Evolutionary conservation across 305 asterid species (phyloP).

Genomic region (Withania somnifera): DNA sequence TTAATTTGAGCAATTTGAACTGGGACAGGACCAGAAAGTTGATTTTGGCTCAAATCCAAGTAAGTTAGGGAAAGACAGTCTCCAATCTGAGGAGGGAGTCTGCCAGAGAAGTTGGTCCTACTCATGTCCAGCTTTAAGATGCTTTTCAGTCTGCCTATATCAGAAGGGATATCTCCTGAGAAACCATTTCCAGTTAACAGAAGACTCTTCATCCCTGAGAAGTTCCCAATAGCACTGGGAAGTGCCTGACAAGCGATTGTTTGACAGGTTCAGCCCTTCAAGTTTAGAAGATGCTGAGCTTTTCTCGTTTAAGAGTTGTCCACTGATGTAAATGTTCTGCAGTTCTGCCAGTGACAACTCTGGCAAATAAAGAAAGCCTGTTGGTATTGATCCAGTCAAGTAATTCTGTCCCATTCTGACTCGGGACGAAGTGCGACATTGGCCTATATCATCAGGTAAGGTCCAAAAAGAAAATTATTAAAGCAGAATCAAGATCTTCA

Average conservation of each 20-base stretch:
- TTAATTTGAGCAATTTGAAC: constrained; percentile 26
- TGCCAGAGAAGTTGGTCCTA: constrained; percentile 37
- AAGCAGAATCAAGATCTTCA: constrained; percentile 39
- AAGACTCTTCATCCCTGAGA: constrained; percentile 41
- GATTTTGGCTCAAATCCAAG: constrained; percentile 45
- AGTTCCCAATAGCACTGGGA: constrained; percentile 33
- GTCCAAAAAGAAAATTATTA: constrained; percentile 47
- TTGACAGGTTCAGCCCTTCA: constrained; percentile 45
- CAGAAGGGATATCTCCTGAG: constrained; percentile 43
- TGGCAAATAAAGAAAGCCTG: constrained; percentile 46
- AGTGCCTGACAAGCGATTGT: constrained; percentile 41
- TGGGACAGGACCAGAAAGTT: constrained; percentile 23
- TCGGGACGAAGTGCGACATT: constrained; percentile 29
- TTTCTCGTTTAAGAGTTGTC: constrained; percentile 22
- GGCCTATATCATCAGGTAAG: constrained; percentile 51
- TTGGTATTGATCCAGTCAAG: constrained; percentile 44
- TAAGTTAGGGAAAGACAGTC: constrained; percentile 30
- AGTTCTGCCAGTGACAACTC: constrained; percentile 41
- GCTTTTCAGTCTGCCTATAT: constrained; percentile 39
- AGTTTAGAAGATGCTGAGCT: constrained; percentile 20
- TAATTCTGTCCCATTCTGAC: constrained; percentile 52
- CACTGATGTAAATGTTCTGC: constrained; percentile 44
- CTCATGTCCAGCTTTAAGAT: constrained; percentile 47
- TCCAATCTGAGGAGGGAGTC: constrained; percentile 32
- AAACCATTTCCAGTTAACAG: constrained; percentile 40